These are phyloP conservation scores for Rhodomyrtus tomentosa DNA, from an alignment of 345 rosid species.

Conservation along the genomic window DNA sequence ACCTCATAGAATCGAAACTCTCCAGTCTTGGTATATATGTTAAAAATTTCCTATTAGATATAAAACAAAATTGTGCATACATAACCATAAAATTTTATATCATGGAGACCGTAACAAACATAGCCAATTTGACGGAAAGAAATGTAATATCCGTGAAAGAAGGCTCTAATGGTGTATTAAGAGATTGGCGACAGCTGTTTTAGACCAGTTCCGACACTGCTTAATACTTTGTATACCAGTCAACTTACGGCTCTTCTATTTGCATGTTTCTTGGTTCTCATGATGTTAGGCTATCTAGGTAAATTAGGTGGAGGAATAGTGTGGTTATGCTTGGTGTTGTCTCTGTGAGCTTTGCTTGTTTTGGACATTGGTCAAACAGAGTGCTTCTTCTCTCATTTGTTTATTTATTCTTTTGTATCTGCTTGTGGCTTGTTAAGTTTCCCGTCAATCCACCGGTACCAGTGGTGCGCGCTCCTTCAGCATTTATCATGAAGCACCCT, in stretches of 20 bases:
- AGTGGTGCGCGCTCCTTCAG: constrained; percentile 31
- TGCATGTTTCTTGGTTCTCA: background rate
- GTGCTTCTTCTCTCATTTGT: background rate
- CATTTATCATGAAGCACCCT: constrained; percentile 27
- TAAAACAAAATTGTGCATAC: background rate
- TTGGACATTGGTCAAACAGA: background rate
- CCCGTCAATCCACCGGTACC: constrained; percentile 44
- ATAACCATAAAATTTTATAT: background rate
- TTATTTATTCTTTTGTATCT: background rate
- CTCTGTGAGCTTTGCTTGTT: background rate
- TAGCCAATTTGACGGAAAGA: background rate
- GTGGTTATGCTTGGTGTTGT: background rate
- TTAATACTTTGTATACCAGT: background rate
- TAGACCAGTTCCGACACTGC: background rate
- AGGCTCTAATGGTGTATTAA: background rate
- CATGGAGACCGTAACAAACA: background rate
- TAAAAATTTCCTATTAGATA: background rate
- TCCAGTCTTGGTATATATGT: background rate
- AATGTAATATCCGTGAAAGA: background rate
- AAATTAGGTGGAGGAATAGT: background rate
- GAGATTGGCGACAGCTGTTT: background rate
- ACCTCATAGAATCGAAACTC: background rate
- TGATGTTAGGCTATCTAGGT: background rate
- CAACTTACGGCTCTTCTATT: background rate
- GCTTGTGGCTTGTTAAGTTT: constrained; percentile 32